Percentiles rank a stretch among this genome's conserved stretches.
These are phyloP conservation scores for Acacia pycnantha DNA, from an alignment of 331 rosid species.

Conservation along the genomic window DNA sequence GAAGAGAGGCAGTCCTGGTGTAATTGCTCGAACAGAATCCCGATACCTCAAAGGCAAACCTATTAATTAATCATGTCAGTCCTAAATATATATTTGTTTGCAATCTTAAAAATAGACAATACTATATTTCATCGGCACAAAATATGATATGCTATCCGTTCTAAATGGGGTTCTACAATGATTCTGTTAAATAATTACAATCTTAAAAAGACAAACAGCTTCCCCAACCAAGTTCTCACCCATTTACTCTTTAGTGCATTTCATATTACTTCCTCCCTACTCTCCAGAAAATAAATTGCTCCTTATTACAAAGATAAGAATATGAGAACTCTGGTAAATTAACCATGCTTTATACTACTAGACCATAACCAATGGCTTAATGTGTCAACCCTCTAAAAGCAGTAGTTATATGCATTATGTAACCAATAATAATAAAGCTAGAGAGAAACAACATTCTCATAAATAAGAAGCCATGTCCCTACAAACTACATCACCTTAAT, in stretches of 20 bases:
- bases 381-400: not conserved
- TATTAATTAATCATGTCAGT: constrained; percentile 34
- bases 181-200: not conserved
- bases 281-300: not conserved
- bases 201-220: not conserved
- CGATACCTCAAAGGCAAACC: constrained; percentile 98
- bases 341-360: not conserved
- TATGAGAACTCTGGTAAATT: not conserved
- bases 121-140: constrained; percentile 5
- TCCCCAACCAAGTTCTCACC: not conserved
- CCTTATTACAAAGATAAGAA: not conserved
- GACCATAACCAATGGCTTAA: not conserved
- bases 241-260: not conserved
- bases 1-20: constrained; percentile 92
- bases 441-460: not conserved
- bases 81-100: constrained; percentile 4
- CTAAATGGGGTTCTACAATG: not conserved
- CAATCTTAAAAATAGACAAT: not conserved
- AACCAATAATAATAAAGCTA: not conserved
- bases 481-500: not conserved
- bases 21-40: constrained; percentile 94
- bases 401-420: not conserved
- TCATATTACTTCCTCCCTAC: not conserved
- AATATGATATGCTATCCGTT: not conserved
- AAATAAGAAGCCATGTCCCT: not conserved